These are phyloP conservation scores for Myochromella boudieri DNA, from an alignment of 768 basidiomycete genomes.

Conservation along the genomic window DNA sequence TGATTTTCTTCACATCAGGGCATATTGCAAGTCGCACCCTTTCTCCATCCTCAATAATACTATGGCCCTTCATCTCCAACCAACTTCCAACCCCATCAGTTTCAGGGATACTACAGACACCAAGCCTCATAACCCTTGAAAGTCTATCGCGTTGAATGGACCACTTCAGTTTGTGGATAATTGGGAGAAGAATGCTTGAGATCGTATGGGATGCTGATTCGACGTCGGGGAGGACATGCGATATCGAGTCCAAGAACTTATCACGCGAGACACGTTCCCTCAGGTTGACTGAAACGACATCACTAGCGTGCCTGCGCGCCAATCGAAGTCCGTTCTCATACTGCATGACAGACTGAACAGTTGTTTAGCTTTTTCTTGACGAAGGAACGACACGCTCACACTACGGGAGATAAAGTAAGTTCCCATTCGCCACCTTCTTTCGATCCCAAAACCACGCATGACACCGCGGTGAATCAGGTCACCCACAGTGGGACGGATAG, in stretches of 20 bases:
- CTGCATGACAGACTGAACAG: slow-evolving; percentile 58
- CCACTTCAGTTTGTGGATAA: slow-evolving; percentile 71
- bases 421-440: slow-evolving; percentile 65
- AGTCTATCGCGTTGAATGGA: slow-evolving; percentile 62
- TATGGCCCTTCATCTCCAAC: slow-evolving; percentile 52
- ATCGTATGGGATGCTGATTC: slow-evolving; percentile 57
- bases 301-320: slow-evolving; percentile 51
- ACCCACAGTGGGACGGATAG: slow-evolving; percentile 60
- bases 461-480: slow-evolving; percentile 73
- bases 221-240: slow-evolving; percentile 61
- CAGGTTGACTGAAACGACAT: slow-evolving; percentile 54
- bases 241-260: slow-evolving; percentile 41
- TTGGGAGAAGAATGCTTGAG: slow-evolving; percentile 61
- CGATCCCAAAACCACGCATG: slow-evolving; percentile 65
- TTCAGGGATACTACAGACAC: slow-evolving; percentile 26
- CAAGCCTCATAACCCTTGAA: slow-evolving; percentile 54
- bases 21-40: slow-evolving; percentile 68
- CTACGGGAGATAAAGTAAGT: slow-evolving; percentile 61
- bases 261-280: slow-evolving; percentile 41
- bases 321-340: slow-evolving; percentile 61
- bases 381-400: slow-evolving; percentile 36
- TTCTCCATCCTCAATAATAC: slow-evolving; percentile 58
- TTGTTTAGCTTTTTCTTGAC: slow-evolving; percentile 8
- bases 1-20: slow-evolving; percentile 58
- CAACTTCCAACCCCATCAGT: slow-evolving; percentile 41